phyloP scores from a whole-genome alignment of 192 early-diverging fungal species.

The Entomortierella lignicola region DNA sequence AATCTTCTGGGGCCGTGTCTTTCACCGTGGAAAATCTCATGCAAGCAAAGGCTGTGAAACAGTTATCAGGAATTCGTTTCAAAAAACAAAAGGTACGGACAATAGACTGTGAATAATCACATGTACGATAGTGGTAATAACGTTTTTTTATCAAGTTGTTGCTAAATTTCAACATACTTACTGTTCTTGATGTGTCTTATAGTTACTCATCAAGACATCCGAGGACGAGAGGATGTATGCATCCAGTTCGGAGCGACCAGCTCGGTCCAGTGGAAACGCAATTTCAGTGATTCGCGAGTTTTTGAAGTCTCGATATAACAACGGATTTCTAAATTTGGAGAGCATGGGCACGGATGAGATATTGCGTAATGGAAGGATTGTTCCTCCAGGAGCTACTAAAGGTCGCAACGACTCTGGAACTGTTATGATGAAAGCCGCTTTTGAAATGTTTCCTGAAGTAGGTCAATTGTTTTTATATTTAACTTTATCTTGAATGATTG shows the following conservation, averaged over 20 bases:
- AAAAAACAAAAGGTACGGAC: conserved; percentile 15
- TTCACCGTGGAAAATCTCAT: conserved; percentile 9
- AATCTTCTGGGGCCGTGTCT: not conserved
- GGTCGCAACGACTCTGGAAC: conserved; percentile 25
- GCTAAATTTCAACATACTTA: not conserved
- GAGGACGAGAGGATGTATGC: conserved; percentile 11
- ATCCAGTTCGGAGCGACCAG: not conserved
- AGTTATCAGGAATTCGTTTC: conserved; percentile 22
- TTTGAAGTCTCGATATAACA: conserved; percentile 15
- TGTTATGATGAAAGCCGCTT: conserved; percentile 39
- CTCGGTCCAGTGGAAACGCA: not conserved
- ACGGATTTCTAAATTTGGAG: conserved; percentile 36
- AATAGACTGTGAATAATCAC: not conserved
- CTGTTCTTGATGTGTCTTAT: not conserved
- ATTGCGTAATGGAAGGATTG: conserved; percentile 11
- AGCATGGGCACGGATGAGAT: conserved; percentile 31
- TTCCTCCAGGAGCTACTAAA: conserved; percentile 20
- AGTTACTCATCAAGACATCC: conserved; percentile 12
- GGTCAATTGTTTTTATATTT: not conserved
- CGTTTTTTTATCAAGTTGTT: not conserved
- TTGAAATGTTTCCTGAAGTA: conserved; percentile 38
- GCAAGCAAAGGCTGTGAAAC: conserved; percentile 15
- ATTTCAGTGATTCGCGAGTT: conserved; percentile 31
- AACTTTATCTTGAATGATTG: not conserved
- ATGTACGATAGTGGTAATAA: not conserved